Base-by-base conservation (phyloP, 148 eudicot genomes). In the Pharnaceum exiguum region DNA sequence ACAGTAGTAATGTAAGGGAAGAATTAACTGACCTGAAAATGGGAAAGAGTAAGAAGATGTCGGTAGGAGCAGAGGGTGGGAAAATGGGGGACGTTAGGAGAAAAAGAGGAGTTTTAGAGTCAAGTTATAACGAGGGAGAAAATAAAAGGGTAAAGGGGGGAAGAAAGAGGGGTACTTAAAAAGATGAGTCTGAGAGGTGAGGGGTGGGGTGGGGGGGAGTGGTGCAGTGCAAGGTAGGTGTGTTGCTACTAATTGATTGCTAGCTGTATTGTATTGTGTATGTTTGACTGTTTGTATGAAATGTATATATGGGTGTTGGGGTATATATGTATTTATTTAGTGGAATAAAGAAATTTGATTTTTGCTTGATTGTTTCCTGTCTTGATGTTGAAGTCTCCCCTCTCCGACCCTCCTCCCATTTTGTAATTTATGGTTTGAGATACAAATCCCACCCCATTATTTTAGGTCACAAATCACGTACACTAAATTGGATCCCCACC, bases 371-470 rank as follows among this genome's bases (percentile, higher is more conserved):
- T 43, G 60, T 44, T 50, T 63, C 18, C 77, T 79, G 71, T 74
- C 79, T 60, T 82, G 67, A 73, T 77, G 69, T 79, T 82, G 50
- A 79, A 79, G 87, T 62, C 73, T 78, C 43, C 60, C 12, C 38
- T 35, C 38, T 35, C 12, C 38, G n/a, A n/a, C n/a, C n/a, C n/a
- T n/a, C n/a, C n/a, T n/a, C n/a, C n/a, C n/a, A n/a, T n/a, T n/a
- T n/a, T n/a, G n/a, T n/a, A 10, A 5, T 49, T 25, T 15, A 29
- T 16, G 26, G 4, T 13, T 15, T 13, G 5, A 54, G 36, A 33
- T 58, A 42, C 6, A 15, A 1, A 57, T n/a, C 5, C 9, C 21
- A 38, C 43, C 24, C 27, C 15, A 51, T 12, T 22, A 38, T 29
- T 50, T 21, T 51, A 28, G 15, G 38, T 37, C 35, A 40, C 49